Evolutionary conservation across 441 rosid genomes (phyloP).

Genomic region (Arabidopsis lyrata): DNA sequence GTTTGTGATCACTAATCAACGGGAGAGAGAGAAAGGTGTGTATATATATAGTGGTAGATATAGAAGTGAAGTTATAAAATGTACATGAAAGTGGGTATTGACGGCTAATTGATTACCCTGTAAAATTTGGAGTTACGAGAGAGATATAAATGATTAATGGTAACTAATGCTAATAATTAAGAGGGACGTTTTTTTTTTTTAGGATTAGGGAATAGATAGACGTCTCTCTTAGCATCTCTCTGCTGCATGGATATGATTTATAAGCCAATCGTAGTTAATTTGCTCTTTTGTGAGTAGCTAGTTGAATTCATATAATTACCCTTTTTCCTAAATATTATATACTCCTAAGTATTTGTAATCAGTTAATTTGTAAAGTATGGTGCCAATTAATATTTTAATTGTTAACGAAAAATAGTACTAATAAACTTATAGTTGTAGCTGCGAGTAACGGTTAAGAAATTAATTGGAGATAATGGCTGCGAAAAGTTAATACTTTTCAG

Average conservation of each 20-base stretch:
- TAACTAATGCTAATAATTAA: slow-evolving; percentile 9
- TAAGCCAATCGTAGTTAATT: slow-evolving; percentile 4
- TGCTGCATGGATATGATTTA: slow-evolving; percentile 19
- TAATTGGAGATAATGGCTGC: slow-evolving; percentile 14
- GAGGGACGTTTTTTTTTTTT: slow-evolving; percentile 2
- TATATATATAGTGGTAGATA: neutral
- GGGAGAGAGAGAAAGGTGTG: neutral
- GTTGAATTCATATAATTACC: neutral
- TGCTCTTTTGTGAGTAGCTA: neutral
- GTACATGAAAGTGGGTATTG: slow-evolving; percentile 17
- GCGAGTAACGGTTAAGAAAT: slow-evolving; percentile 19
- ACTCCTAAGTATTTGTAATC: neutral
- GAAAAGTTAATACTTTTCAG: slow-evolving; percentile 7
- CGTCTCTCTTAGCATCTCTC: neutral
- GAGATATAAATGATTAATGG: slow-evolving; percentile 32
- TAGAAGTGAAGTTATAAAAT: slow-evolving; percentile 13
- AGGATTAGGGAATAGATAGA: neutral
- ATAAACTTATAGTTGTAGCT: neutral
- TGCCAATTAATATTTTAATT: neutral
- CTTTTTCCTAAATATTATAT: neutral
- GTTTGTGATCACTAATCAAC: slow-evolving; percentile 12
- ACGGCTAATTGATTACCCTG: slow-evolving; percentile 32
- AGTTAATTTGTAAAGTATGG: slow-evolving; percentile 17
- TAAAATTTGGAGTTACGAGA: slow-evolving; percentile 41
- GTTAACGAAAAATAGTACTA: neutral